Evolutionary conservation across 768 basidiomycete species (phyloP).

Genomic region (Trametes sanguinea): DNA sequence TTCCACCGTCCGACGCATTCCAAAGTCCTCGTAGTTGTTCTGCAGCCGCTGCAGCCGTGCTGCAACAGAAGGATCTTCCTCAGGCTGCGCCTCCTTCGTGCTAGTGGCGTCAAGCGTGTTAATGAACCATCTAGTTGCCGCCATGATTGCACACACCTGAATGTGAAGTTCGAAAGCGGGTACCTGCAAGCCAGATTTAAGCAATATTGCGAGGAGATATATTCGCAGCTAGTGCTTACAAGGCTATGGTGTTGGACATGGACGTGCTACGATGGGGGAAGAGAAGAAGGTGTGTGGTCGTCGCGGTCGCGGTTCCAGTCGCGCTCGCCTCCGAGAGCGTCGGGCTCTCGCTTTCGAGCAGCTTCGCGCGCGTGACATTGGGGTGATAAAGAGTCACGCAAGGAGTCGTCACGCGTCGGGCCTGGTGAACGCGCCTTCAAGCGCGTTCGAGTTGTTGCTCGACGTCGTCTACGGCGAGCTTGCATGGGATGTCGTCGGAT

Average conservation of each 20-base stretch:
- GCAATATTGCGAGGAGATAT: background rate
- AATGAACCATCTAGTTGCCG: background rate
- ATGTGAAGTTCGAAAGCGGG: conserved; percentile 88
- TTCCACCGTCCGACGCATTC: conserved; percentile 95
- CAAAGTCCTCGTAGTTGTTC: conserved; percentile 96
- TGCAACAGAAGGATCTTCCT: conserved; percentile 95
- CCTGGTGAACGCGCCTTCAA: too few species aligned
- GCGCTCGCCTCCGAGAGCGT: conserved; percentile 2
- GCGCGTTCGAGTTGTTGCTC: too few species aligned
- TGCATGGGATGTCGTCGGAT: too few species aligned
- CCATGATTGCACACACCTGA: conserved; percentile 55
- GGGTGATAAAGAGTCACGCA: background rate
- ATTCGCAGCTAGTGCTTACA: conserved; percentile 36
- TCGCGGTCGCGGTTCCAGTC: background rate
- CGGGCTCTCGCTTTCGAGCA: background rate
- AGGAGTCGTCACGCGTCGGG: too few species aligned
- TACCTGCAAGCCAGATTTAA: conserved; percentile 49
- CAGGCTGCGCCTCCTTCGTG: conserved; percentile 94
- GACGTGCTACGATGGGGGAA: background rate
- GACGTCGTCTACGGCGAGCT: too few species aligned
- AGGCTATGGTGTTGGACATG: conserved; percentile 57
- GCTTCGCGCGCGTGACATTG: background rate
- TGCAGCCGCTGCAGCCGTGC: conserved; percentile 92
- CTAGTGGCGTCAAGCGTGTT: conserved; percentile 40
- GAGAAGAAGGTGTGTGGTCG: background rate